Base-by-base conservation (phyloP, 169 alveolate genomes). In the Sarcocystis neurona region DNA sequence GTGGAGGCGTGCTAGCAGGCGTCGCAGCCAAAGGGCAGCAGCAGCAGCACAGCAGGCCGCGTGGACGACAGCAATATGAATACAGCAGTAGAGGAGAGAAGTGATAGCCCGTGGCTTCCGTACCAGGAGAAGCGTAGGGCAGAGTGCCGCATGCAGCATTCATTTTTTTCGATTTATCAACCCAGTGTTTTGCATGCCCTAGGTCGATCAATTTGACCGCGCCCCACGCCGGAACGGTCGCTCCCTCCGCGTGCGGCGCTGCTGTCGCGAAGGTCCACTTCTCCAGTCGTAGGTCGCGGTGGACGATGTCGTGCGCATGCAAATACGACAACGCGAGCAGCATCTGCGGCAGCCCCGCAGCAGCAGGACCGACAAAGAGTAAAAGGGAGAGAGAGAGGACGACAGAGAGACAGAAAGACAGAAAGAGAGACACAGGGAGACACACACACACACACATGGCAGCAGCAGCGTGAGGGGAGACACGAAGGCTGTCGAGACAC, bases 71-170 rank as follows among this genome's bases (percentile, higher is more conserved):
- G n/a, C n/a, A n/a, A n/a, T n/a, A n/a, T n/a, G n/a, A n/a, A n/a
- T n/a, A n/a, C n/a, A n/a, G n/a, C n/a, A n/a, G n/a, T n/a, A n/a
- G n/a, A n/a, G n/a, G n/a, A n/a, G n/a, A n/a, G n/a, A 48, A 15
- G 6, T 48, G 27, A 48, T 10, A 15, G 70, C 70, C 70, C 34
- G 8, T 34, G 70, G n/a, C n/a, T 20, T 20, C 39, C 4, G 15
- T 63, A 63, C 75, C 75, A 4, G 75, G 75, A n/a, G 75, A 63
- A 18, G 75, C 75, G 75, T 63, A 63, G 8, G 75, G 44, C 43
- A 63, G 75, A 12, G 75, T 10, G n/a, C 75, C 75, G 75, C 75
- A 63, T 27, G 75, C 43, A 15, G n/a, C 75, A 1, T 63, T 43
- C 75, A 63, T 5, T 15, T n/a, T 15, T 63, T 18, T 2, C 44